Conservation (phyloP, 306 rosid genomes). For the Glycyrrhiza uralensis region DNA sequence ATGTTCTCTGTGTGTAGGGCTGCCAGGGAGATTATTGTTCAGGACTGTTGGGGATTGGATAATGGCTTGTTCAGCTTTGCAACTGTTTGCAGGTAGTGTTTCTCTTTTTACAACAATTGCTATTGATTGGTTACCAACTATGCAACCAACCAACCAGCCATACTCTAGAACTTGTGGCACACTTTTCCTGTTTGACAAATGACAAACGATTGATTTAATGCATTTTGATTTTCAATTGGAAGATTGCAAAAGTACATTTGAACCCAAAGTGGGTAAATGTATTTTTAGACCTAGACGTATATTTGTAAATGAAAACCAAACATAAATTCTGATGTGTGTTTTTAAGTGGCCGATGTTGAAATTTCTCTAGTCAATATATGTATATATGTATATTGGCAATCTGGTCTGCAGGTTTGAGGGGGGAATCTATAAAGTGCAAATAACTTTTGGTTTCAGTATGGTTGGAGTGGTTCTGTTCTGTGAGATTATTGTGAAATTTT, state of each 20-base stretch:
- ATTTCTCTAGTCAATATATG: background rate
- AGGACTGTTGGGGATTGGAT: conserved; percentile 89
- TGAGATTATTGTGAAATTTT: background rate
- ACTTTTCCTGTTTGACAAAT: background rate
- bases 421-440: background rate
- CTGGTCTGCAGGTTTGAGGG: background rate
- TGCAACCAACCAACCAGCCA: background rate
- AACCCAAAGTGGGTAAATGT: too few species aligned
- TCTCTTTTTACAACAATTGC: background rate
- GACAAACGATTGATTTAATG: background rate
- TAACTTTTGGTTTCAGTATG: background rate
- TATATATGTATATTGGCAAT: background rate
- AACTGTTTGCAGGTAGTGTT: conserved; percentile 62
- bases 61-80: conserved; percentile 61
- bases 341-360: background rate
- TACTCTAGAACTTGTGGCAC: background rate
- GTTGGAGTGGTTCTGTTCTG: conserved; percentile 7
- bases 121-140: background rate
- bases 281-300: too few species aligned
- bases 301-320: too few species aligned
- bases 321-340: background rate
- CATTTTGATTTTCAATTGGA: too few species aligned
- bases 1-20: conserved; percentile 59
- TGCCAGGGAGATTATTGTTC: conserved; percentile 67
- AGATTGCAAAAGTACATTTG: too few species aligned